Base-by-base conservation (phyloP, 2,329 filamentous ascomycete species). In the Xylariales sp. region DNA sequence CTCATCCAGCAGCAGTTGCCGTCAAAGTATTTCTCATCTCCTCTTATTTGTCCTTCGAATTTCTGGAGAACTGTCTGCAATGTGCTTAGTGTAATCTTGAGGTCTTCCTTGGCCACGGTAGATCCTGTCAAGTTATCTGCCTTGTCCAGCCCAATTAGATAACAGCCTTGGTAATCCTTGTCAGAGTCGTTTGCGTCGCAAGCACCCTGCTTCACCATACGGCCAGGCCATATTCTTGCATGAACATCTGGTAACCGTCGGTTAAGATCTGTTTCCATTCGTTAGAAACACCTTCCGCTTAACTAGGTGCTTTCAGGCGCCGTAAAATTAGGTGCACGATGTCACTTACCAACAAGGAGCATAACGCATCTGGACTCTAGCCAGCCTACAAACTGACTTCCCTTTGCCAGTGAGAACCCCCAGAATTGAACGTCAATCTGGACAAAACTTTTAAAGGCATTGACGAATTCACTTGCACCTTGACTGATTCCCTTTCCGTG, bases 371-470 rank as follows among this genome's bases (percentile, higher is more conserved):
- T 68, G 6, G 76, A 81, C 49, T 84, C 80, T 3, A 85, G 55
- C 80, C 80, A 84, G 10, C 76, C 76, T 0, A 83, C 60, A 33
- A 82, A 69, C 11, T 65, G 61, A 15, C 70, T 72, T 1, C 77
- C 75, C 38, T 71, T 76, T 1, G 67, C 59, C 2, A 69, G 58
- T 3, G 76, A 77, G 6, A 70, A 59, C 2, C 78, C 79, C 81
- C 81, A 85, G 55, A 81, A 85, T 32, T 81, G 76, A 1, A 77
- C 66, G 40, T 81, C 74, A 36, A 85, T 69, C 48, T 74, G 76
- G 40, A 80, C 57, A 49, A 79, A 85, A 37, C 61, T 72, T 38
- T 63, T 69, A 53, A 75, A 76, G 1, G 59, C 50, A 2, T 46
- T 47, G 5, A 83, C 50, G 45, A 85, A 85, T 4, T 71, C 65